A percentile compares a stretch with the other conserved stretches of the same genome.
phyloP scores from a whole-genome alignment of 23 red algal genomes.

The Gracilaria caudata region DNA sequence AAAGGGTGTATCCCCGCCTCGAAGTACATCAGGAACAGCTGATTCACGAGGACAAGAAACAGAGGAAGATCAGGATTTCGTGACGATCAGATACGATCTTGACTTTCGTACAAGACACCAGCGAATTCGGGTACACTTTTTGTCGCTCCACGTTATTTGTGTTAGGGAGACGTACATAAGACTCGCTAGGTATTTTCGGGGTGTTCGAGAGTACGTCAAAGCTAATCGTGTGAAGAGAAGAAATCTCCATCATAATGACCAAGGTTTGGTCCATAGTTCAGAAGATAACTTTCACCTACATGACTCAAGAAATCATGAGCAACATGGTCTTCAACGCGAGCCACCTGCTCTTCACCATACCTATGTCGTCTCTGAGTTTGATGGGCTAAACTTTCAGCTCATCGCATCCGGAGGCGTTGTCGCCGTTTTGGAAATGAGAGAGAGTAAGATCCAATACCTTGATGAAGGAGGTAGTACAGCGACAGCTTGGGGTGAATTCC shows the following conservation, averaged over 20 bases:
- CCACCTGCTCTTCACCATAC: neutral
- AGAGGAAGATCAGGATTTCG: conserved; percentile 44
- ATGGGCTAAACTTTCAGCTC: conserved; percentile 69
- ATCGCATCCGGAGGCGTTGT: conserved; percentile 63
- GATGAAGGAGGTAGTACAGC: neutral
- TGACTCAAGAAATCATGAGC: neutral
- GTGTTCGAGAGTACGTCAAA: conserved; percentile 28
- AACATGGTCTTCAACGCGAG: neutral
- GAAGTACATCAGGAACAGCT: neutral
- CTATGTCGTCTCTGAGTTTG: conserved; percentile 50
- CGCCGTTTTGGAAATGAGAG: conserved; percentile 63
- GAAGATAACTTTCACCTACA: conserved; percentile 1
- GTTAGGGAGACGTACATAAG: conserved; percentile 71
- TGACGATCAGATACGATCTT: conserved; percentile 43
- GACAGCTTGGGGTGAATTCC: conserved; percentile 56
- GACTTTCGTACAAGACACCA: conserved; percentile 43
- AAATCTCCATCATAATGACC: neutral
- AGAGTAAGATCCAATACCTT: conserved; percentile 50
- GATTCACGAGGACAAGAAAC: conserved; percentile 11
- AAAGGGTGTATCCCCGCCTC: conserved; percentile 57
- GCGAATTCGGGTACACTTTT: conserved; percentile 58
- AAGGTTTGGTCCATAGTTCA: neutral
- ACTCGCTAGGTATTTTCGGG: conserved; percentile 55
- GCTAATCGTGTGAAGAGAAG: conserved; percentile 1
- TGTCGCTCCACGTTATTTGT: conserved; percentile 73